Base-by-base conservation (phyloP, 768 basidiomycete species). In the Termitomyces eurrhizus region DNA sequence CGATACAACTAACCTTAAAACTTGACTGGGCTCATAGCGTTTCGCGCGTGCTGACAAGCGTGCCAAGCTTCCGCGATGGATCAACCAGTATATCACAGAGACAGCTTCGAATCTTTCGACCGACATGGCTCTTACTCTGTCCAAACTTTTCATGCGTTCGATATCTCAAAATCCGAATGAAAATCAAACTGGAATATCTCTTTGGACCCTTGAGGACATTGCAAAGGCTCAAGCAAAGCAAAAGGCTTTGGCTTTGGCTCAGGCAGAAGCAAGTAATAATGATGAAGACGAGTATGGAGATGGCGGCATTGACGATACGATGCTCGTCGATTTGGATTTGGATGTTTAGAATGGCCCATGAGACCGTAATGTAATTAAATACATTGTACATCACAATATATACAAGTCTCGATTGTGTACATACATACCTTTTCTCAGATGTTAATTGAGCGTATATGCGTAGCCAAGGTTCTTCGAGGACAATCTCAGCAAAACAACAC, bases 11-110 rank as follows among this genome's bases (percentile, higher is more conserved):
- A 13, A 39, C 33, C 13, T 48, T 24, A 21, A 36, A 41, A 36
- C 29, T 44, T 41, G 39, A 54, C 32, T n/a, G 33, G 16, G 29
- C 11, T 35, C 45, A 39, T 52, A 96, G 93, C 89, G 93, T 24
- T 96, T 94, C 70, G 93, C 93, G 12, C 85, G 94, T 52, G 89
- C 90, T 7, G 93, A 96, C 69, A 96, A 96, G 76, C 84, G 96
- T 41, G 90, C 93, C 39, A 98, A 98, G 80, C 78, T 99, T 65
- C 97, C 97, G 7, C 88, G 92, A 46, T 99, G 97, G 97, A 98
- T 99, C 66, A 98, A 98, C 71, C 94, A 96, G 69, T 98, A 97
- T 72, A 98, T 99, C 68, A 97, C 94, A n/a, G 97, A 98, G 72
- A 90, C 94, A 0, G 92, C 95, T 21, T 91, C 97, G 11, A 99